These are phyloP conservation scores for Neoboletus brunneissimus DNA, from an alignment of 768 basidiomycete species.

Conservation along the genomic window DNA sequence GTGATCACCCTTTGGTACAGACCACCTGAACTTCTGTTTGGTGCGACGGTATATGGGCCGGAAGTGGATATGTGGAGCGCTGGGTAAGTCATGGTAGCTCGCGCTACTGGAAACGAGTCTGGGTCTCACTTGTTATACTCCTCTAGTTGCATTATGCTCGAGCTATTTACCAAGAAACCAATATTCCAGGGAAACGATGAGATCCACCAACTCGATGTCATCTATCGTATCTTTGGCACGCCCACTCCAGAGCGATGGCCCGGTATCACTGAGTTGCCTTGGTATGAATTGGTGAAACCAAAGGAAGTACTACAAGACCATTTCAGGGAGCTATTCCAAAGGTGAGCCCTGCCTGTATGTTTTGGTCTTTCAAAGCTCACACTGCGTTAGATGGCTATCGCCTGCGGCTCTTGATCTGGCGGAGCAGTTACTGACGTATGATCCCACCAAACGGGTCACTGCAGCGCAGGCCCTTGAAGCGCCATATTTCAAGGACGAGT, in stretches of 20 bases:
- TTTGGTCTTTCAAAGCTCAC: neutral
- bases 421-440: constrained; percentile 73
- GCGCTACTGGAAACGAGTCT: neutral
- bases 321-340: constrained; percentile 83
- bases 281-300: constrained; percentile 98
- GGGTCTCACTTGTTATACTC: neutral
- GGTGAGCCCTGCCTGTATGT: constrained; percentile 45
- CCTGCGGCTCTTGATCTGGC: constrained; percentile 86
- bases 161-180: constrained; percentile 92
- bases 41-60: constrained; percentile 93
- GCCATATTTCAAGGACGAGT: constrained; percentile 82
- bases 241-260: constrained; percentile 84
- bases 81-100: constrained; percentile 51
- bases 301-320: constrained; percentile 68
- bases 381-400: constrained; percentile 68
- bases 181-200: constrained; percentile 99
- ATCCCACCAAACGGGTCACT: constrained; percentile 73
- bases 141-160: constrained; percentile 94
- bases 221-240: constrained; percentile 89
- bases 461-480: constrained; percentile 79
- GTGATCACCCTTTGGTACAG: constrained; percentile 99
- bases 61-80: constrained; percentile 99
- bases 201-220: constrained; percentile 92
- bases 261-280: constrained; percentile 78
- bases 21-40: constrained; percentile 91